These are phyloP conservation scores for Candida pseudoviswanathii DNA, from an alignment of 1,139 yeast genomes.

Conservation along the genomic window DNA sequence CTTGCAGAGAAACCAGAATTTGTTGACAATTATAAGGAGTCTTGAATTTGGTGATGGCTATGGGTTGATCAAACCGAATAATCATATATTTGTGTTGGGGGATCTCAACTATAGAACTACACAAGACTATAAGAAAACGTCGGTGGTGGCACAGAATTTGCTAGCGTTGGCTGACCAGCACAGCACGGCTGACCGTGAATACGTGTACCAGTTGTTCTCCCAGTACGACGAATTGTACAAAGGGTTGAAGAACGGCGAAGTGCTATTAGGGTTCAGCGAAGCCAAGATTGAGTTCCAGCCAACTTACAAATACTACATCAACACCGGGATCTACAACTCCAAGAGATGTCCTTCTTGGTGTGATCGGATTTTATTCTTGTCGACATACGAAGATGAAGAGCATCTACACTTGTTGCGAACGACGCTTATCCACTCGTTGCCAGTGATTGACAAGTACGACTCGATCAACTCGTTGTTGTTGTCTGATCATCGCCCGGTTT, in stretches of 20 bases:
- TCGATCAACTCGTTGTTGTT: constrained; percentile 36
- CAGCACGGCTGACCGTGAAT: constrained; percentile 17
- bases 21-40: constrained; percentile 50
- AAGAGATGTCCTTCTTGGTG: constrained; percentile 88
- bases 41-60: constrained; percentile 63
- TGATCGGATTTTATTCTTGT: constrained; percentile 70
- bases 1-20: constrained; percentile 54
- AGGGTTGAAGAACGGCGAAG: constrained; percentile 44
- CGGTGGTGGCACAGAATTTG: constrained; percentile 21
- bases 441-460: constrained; percentile 38
- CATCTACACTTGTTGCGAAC: constrained; percentile 2
- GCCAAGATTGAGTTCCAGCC: constrained; percentile 65
- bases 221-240: constrained; percentile 61
- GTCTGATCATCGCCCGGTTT: constrained; percentile 51
- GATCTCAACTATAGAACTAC: constrained; percentile 78
- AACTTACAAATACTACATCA: constrained; percentile 66
- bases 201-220: constrained; percentile 22
- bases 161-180: constrained; percentile 27
- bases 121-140: constrained; percentile 25
- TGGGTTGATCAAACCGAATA: constrained; percentile 54
- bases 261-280: constrained; percentile 67
- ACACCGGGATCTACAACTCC: constrained; percentile 52
- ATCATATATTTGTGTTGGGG: constrained; percentile 75
- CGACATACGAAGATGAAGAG: constrained; percentile 38
- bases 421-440: constrained; percentile 17